Base-by-base conservation (phyloP, 306 rosid species). In the Medicago ruthenica region DNA sequence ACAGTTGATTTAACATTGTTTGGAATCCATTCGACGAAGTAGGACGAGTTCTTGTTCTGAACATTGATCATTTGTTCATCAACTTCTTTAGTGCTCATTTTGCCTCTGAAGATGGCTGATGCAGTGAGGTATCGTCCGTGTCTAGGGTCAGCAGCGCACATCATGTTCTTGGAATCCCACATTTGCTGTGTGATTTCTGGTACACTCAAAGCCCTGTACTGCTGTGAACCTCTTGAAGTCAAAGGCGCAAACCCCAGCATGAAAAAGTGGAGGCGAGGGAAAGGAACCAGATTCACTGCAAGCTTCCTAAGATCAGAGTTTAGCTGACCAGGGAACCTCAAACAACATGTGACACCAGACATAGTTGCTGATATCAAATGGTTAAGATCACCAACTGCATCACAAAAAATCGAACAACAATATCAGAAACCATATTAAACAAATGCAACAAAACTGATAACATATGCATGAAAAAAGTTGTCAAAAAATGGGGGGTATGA, bases 231-330 rank as follows among this genome's bases (percentile, higher is more conserved):
- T 17, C 70, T 64, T 37, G 70, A 64, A 36, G 70, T 64, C 15
- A 64, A 11, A 2, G 70, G 70, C 4, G 70, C 70, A 39, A 61
- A 61, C 1, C 67, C 67, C 3, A 61, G 8, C 67, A 61, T 61
- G 67, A 61, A 61, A 61, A 61, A 61, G 44, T 61, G 67, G n/a
- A 61, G 67, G 5, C 67, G 67, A 61, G 67, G 67, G 67, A 61
- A 61, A 1, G 67, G 67, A 61, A 61, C 36, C 13, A 61, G 42
- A 34, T 61, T 61, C 3, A 61, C 67, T 0, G 67, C 67, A 61
- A 61, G 67, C 42, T 61, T 61, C 1, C 67, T 4, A 1, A 61
- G 67, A 61, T 61, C 67, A 0, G 67, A 61, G 67, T 61, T 61
- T 0, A 61, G 67, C 44, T 61, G 67, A 61, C 67, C 67, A 61